Conservation (phyloP, 2,329 filamentous ascomycete species). For the Davidsoniella virescens region DNA sequence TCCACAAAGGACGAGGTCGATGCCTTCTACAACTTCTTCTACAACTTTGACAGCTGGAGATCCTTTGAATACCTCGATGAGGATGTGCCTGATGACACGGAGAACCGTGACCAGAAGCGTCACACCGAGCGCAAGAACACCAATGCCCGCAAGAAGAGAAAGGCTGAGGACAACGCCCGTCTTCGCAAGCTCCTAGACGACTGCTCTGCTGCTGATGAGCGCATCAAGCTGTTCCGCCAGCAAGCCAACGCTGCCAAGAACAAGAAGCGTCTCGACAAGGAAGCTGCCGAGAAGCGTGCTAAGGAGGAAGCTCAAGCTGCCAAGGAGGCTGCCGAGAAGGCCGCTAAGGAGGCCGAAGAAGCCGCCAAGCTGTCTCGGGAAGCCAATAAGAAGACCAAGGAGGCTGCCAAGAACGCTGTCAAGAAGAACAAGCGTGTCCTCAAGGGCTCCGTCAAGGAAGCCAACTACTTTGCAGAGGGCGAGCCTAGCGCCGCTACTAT, state of each 20-base stretch:
- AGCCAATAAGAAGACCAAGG: constrained; percentile 86
- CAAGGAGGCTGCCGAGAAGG: constrained; percentile 69
- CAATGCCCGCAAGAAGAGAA: constrained; percentile 97
- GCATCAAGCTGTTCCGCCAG: constrained; percentile 94
- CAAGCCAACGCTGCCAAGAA: constrained; percentile 88
- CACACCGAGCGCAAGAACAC: constrained; percentile 97
- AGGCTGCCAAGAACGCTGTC: constrained; percentile 93
- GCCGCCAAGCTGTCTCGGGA: constrained; percentile 73
- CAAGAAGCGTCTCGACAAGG: constrained; percentile 79
- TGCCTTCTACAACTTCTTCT: constrained; percentile 98
- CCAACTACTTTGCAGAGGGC: constrained; percentile 77
- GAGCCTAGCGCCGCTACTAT: constrained; percentile 62
- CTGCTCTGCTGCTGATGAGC: constrained; percentile 67
- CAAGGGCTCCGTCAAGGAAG: constrained; percentile 86
- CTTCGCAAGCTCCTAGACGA: constrained; percentile 84
- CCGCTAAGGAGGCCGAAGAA: constrained; percentile 70
- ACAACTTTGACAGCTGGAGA: constrained; percentile 97
- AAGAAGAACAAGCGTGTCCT: constrained; percentile 99
- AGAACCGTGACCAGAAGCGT: constrained; percentile 97
- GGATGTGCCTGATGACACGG: constrained; percentile 96
- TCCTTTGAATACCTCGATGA: constrained; percentile 97
- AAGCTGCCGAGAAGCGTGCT: constrained; percentile 77
- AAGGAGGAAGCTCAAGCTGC: constrained; percentile 70
- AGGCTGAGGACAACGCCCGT: constrained; percentile 90
- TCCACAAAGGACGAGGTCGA: constrained; percentile 81